These are phyloP conservation scores for Nakazawaea pomicola DNA, from an alignment of 805 yeast genomes.

Conservation along the genomic window DNA sequence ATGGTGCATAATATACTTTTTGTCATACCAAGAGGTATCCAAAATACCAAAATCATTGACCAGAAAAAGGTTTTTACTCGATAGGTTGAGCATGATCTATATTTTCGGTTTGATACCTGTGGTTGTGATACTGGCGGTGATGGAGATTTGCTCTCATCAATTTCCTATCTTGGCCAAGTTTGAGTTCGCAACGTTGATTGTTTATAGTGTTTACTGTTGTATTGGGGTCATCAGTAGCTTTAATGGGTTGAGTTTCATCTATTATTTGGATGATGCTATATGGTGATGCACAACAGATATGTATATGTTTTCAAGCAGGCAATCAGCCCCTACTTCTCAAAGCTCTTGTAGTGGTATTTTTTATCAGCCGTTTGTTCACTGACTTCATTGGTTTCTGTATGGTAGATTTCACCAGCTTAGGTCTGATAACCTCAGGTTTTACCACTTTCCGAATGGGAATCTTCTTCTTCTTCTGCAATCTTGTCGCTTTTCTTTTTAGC, in stretches of 20 bases:
- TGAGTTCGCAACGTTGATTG: slow-evolving; percentile 76
- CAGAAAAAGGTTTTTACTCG: slow-evolving; percentile 56
- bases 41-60: slow-evolving; percentile 32
- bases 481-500: no score
- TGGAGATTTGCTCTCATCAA: slow-evolving; percentile 53
- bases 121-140: slow-evolving; percentile 36
- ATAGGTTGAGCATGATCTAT: slow-evolving; percentile 64
- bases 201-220: slow-evolving; percentile 80
- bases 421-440: not conserved
- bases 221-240: slow-evolving; percentile 82
- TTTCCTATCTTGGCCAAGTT: slow-evolving; percentile 50
- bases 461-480: no score
- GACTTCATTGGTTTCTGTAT: not conserved
- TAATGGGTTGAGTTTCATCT: slow-evolving; percentile 86
- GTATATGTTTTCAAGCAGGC: not conserved
- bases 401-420: not conserved
- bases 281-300: slow-evolving; percentile 39
- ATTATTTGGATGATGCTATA: slow-evolving; percentile 73
- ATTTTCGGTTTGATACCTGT: slow-evolving; percentile 63
- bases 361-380: no score
- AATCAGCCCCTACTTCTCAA: not conserved
- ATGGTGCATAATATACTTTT: slow-evolving; percentile 78
- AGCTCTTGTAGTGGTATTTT: not conserved
- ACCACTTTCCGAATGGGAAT: not conserved
- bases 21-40: slow-evolving; percentile 67